A percentile compares a stretch with the other conserved stretches of the same genome.
These are phyloP conservation scores for Verbascum thapsus DNA, from an alignment of 257 asterid species.

Conservation along the genomic window DNA sequence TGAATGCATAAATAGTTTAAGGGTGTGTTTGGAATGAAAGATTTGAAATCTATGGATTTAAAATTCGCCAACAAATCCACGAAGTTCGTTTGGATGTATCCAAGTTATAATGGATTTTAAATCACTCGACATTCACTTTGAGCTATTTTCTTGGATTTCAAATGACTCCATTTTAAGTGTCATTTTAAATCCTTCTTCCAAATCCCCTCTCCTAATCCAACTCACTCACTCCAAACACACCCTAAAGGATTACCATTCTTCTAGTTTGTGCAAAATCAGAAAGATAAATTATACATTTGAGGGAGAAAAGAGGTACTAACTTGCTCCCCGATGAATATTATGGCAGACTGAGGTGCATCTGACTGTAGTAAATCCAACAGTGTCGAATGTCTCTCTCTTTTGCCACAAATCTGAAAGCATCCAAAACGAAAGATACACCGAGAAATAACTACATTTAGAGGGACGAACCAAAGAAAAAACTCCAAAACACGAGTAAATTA, in stretches of 20 bases:
- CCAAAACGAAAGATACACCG: slow-evolving; percentile 19
- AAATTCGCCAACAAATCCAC: no score
- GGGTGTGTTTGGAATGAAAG: no score
- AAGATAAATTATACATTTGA: slow-evolving; percentile 13
- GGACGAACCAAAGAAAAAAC: slow-evolving; percentile 2
- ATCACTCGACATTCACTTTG: no score
- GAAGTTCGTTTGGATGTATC: no score
- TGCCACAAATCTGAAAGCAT: slow-evolving; percentile 61
- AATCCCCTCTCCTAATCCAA: no score
- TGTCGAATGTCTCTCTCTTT: slow-evolving; percentile 58
- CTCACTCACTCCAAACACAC: no score
- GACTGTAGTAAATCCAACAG: slow-evolving; percentile 63
- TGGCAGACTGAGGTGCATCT: slow-evolving; percentile 87
- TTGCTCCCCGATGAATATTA: slow-evolving; percentile 84
- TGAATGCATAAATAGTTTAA: not conserved
- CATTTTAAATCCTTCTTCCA: no score
- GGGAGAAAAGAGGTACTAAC: slow-evolving; percentile 50
- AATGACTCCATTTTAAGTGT: no score
- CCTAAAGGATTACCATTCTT: not conserved
- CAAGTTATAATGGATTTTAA: no score
- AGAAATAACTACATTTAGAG: slow-evolving; percentile 9
- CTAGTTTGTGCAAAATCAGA: slow-evolving; percentile 17
- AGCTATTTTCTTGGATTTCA: no score
- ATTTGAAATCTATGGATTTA: no score
- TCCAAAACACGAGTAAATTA: not conserved